Conservation (phyloP, 139 green algal genomes). For the Mychonastes homosphaera region DNA sequence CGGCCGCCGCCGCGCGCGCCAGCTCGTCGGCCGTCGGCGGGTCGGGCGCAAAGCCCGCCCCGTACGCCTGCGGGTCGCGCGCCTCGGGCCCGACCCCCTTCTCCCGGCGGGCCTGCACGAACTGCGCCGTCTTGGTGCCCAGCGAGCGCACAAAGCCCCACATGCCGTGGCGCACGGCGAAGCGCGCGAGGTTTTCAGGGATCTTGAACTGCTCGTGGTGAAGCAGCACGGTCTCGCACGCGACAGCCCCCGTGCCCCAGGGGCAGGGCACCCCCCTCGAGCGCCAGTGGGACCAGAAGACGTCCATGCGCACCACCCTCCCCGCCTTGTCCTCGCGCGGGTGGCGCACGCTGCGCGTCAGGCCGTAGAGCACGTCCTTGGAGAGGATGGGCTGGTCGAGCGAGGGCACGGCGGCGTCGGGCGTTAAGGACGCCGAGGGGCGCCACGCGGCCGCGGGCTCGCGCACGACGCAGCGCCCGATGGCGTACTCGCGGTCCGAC, state of each 20-base stretch:
- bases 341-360: too few relatives aligned
- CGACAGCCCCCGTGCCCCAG: constrained; percentile 38
- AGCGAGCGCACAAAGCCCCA: constrained; percentile 76
- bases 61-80: constrained; percentile 21
- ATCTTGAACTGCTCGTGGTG: constrained; percentile 87
- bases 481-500: constrained; percentile 71
- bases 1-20: too few relatives aligned
- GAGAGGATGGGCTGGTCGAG: constrained; percentile 12
- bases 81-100: constrained; percentile 13
- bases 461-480: constrained; percentile 53
- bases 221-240: constrained; percentile 69
- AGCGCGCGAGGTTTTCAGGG: constrained; percentile 57
- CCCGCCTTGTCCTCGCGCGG: constrained; percentile 2
- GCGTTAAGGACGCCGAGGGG: too few relatives aligned
- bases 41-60: constrained; percentile 21
- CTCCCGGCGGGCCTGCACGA: constrained; percentile 44
- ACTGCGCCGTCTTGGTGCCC: constrained; percentile 39
- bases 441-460: constrained; percentile 24
- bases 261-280: constrained; percentile 54
- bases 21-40: constrained; percentile 3
- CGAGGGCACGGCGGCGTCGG: too few relatives aligned
- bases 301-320: constrained; percentile 37
- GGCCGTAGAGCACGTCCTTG: constrained; percentile 40
- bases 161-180: constrained; percentile 58
- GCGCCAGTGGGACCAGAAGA: constrained; percentile 53